phyloP scores from a whole-genome alignment of 306 rosid genomes.

The Prunus padus region DNA sequence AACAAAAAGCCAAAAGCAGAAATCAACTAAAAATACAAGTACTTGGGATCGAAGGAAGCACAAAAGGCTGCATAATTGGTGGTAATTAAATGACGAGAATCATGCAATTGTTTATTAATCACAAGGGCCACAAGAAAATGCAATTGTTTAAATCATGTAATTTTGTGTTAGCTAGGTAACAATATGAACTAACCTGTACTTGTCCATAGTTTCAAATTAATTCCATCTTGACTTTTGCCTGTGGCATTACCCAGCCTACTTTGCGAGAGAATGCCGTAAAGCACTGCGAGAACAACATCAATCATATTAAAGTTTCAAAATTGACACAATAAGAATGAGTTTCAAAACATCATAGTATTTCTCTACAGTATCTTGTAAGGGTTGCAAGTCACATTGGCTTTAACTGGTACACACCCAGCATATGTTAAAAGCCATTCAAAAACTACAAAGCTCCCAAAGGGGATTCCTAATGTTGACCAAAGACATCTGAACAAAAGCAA shows the following conservation, averaged over 20 bases:
- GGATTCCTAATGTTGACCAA: neutral
- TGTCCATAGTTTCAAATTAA: conserved; percentile 81
- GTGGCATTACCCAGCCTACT: conserved; percentile 83
- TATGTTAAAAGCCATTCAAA: neutral
- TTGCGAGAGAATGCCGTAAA: conserved; percentile 84
- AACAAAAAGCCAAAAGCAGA: no score
- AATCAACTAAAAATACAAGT: no score
- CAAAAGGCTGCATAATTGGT: no score
- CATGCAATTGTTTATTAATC: no score
- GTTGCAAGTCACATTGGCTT: neutral
- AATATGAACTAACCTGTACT: conserved; percentile 83
- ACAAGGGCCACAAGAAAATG: no score
- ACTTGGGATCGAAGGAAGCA: no score
- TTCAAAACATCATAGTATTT: neutral
- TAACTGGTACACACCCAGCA: neutral
- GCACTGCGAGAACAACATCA: conserved; percentile 50
- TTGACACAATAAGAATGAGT: conserved; percentile 15
- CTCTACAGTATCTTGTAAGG: neutral
- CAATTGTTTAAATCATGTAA: no score
- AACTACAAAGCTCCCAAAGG: neutral
- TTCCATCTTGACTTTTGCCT: conserved; percentile 81
- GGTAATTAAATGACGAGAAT: no score
- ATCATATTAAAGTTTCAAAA: conserved; percentile 2
- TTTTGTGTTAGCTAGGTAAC: no score
- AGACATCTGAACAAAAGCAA: neutral